These are phyloP conservation scores for Lasiosphaeris hirsuta DNA, from an alignment of 495 filamentous ascomycete species.

Conservation along the genomic window DNA sequence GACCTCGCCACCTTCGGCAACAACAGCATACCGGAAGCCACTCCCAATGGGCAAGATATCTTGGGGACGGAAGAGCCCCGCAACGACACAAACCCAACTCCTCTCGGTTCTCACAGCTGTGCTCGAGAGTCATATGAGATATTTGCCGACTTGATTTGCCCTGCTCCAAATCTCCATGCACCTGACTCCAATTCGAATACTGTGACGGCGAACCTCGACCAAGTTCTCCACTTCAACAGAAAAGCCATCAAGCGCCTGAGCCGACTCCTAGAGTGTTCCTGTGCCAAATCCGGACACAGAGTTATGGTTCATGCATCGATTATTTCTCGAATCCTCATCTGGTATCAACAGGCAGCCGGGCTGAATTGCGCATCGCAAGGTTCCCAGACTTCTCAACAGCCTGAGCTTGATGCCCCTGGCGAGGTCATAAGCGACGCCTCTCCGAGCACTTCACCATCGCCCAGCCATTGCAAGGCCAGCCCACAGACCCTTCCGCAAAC, in stretches of 20 bases:
- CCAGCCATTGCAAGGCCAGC: neutral
- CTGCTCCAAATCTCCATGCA: neutral
- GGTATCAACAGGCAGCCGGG: constrained; percentile 3
- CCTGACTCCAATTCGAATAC: neutral
- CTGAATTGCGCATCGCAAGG: neutral
- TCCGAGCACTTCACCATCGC: neutral
- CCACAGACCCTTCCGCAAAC: neutral
- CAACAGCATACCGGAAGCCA: neutral
- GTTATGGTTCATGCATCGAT: constrained; percentile 3
- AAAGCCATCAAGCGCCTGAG: neutral
- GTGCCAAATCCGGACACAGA: constrained; percentile 1
- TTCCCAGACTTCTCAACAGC: neutral
- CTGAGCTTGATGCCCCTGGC: too few relatives aligned
- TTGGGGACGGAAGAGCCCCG: neutral
- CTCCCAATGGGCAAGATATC: neutral
- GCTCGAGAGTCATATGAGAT: neutral
- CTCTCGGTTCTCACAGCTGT: neutral
- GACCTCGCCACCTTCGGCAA: too few relatives aligned
- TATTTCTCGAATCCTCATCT: neutral
- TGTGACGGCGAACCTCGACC: neutral
- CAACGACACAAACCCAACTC: neutral
- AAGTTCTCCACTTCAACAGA: neutral
- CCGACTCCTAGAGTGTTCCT: neutral
- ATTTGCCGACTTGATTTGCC: constrained; percentile 3
- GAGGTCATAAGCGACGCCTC: neutral